Evolutionary conservation across 306 rosid genomes (phyloP), one percentile per base, ranked within the genome.

Genomic region (Vicia faba): DNA sequence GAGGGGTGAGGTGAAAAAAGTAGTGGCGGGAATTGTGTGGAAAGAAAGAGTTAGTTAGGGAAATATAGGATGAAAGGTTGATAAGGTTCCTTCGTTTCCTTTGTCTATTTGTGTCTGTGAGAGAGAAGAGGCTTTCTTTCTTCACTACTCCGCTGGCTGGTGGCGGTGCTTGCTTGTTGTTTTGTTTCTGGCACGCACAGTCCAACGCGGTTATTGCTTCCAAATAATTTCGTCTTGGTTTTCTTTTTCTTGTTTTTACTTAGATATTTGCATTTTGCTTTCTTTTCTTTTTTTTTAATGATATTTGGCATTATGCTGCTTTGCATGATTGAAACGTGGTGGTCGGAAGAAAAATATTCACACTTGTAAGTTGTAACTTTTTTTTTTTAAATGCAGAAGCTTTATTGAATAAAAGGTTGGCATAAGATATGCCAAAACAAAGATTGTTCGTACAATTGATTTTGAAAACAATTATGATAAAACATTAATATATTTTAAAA

Each of bases 181-280:
- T 6, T 33, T 33, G 50, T 61, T 20, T 39, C 50, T 61, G 50
- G 12, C 19, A 10, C 46, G 39, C 56, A 69, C 20, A n/a, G 8
- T 39, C 19, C 20, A 8, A 63, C 77, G 70, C 77, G 77, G 57
- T 72, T 72, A 0, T 11, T 26, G 61, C 50, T 56, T 56, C 12
- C 28, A 33, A 0, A 9, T 70, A 14, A 19, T 48, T 25, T 25
- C 13, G 14, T 3, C n/a, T 6, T 43, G 3, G 3, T 7, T 6
- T 7, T 6, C 0, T 7, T n/a, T 55, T 1, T 55, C n/a, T 26
- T 1, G 46, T 7, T 33, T 33, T 33, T 33, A 1, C 35, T 33
- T 33, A 7, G 4, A n/a, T n/a, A n/a, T n/a, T n/a, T 2, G 2
- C 38, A 33, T 33, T 33, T 1, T 0, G 2, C 9, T 6, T 7